Evolutionary conservation across 306 rosid species (phyloP), one percentile per base, ranked within the genome.

Genomic region (Arachis hypogaea): DNA sequence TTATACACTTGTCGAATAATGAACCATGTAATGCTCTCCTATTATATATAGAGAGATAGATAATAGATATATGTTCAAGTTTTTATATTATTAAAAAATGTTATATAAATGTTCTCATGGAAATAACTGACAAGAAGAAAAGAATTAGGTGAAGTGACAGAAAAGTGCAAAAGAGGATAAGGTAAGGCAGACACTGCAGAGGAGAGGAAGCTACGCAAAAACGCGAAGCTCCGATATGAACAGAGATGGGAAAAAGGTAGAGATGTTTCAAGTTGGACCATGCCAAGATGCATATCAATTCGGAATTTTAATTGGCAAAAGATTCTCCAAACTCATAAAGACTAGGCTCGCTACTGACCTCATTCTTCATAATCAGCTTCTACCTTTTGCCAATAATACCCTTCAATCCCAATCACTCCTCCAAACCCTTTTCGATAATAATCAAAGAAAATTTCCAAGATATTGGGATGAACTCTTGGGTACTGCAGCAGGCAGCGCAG

Each of bases 381-480:
- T 74, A 63, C 94, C 94, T 73, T 92, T 90, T 77, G 88, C 91
- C 6, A 83, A 78, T 40, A 71, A 78, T 44, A 66, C 86, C 68
- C 75, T 83, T 72, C 77, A 69, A 18, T 86, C 91, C 10, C 45
- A 82, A 70, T 69, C 90, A 45, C 89, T 91, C 59, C 82, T 93
- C 47, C 61, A 84, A 59, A 7, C 86, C 60, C 91, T 89, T 56
- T 73, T 57, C 59, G 16, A 82, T 12, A 86, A 81, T 29, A 89
- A 85, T 77, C 76, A 47, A 63, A 82, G 9, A 6, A 85, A 80
- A 79, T 93, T 82, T 74, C 96, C 94, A 3, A 55, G 14, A 3
- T 89, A 85, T 46, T 91, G 97, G 93, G 96, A 91, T 50, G 94
- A 91, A 75, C 86, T 89, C 0, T 11, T 83, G 40, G 98, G 98